Conservation (phyloP, 139 green algal genomes). For the Volvox africanus region DNA sequence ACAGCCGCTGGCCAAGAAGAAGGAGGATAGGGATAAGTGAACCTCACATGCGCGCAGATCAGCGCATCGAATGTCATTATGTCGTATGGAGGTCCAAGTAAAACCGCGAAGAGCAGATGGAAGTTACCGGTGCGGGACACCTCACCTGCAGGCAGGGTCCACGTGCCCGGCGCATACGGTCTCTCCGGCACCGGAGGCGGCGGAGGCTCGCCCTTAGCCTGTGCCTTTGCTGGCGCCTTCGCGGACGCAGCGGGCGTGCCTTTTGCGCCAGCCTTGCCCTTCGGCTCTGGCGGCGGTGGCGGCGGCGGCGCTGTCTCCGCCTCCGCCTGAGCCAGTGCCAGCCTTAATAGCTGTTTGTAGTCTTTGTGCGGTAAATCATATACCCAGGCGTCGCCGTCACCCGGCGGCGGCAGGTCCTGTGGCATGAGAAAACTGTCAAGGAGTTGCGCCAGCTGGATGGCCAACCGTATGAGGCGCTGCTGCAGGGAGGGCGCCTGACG, state of each 20-base stretch:
- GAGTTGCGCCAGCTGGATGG: constrained; percentile 37
- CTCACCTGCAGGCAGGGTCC: constrained; percentile 50
- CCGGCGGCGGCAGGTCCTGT: constrained; percentile 58
- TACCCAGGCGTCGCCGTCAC: constrained; percentile 43
- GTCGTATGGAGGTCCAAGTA: too few species aligned
- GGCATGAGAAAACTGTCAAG: constrained; percentile 70
- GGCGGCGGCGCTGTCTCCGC: constrained; percentile 8
- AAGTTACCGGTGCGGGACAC: too few species aligned
- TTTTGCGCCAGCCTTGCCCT: constrained; percentile 4
- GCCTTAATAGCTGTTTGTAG: constrained; percentile 56
- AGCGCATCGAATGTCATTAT: too few species aligned
- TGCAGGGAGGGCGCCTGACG: constrained; percentile 37
- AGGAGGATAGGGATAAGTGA: too few species aligned
- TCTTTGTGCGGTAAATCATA: constrained; percentile 59
- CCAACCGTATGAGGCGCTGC: constrained; percentile 10
- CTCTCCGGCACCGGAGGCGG: constrained; percentile 24
- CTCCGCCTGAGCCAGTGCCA: constrained; percentile 54
- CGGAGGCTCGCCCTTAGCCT: not conserved
- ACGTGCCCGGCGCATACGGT: constrained; percentile 36
- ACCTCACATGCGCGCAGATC: too few species aligned
- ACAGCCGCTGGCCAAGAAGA: too few species aligned
- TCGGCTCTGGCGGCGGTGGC: constrained; percentile 16
- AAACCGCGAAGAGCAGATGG: too few species aligned
- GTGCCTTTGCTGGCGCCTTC: not conserved
- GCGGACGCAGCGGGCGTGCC: not conserved